Conservation (phyloP, 2,329 filamentous ascomycete genomes). For the Westerdykella ornata region DNA sequence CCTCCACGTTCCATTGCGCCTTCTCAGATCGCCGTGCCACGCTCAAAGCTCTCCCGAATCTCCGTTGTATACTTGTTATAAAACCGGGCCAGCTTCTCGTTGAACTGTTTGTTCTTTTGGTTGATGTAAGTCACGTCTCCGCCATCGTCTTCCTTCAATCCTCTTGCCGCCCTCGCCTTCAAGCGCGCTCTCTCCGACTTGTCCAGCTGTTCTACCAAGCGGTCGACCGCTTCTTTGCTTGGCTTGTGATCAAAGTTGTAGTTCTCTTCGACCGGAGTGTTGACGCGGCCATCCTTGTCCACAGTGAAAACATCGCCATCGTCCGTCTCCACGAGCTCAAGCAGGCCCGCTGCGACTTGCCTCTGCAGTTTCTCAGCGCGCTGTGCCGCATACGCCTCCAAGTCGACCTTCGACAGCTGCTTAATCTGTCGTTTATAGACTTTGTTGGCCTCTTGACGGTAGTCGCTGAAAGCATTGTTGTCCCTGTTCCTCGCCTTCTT, state of each 20-base stretch:
- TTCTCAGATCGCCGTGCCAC: slow-evolving; percentile 80
- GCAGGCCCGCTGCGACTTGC: slow-evolving; percentile 73
- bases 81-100: slow-evolving; percentile 90
- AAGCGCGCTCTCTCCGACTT: slow-evolving; percentile 81
- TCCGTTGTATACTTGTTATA: slow-evolving; percentile 99
- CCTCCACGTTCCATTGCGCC: slow-evolving; percentile 1
- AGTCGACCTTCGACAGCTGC: slow-evolving; percentile 61
- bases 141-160: slow-evolving; percentile 66
- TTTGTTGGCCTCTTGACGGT: slow-evolving; percentile 79
- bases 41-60: slow-evolving; percentile 94
- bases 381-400: slow-evolving; percentile 79
- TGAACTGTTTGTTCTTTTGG: slow-evolving; percentile 99
- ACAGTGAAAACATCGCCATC: slow-evolving; percentile 83
- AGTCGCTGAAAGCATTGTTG: slow-evolving; percentile 85
- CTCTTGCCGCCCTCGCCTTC: slow-evolving; percentile 78
- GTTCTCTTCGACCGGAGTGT: slow-evolving; percentile 77
- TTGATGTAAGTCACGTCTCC: slow-evolving; percentile 98
- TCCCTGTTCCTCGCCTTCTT: slow-evolving; percentile 78
- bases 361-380: slow-evolving; percentile 80
- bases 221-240: slow-evolving; percentile 77
- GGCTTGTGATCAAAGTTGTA: slow-evolving; percentile 80
- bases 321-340: slow-evolving; percentile 94
- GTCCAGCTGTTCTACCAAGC: slow-evolving; percentile 75
- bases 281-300: slow-evolving; percentile 85
- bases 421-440: slow-evolving; percentile 87